A percentile compares a stretch with the other conserved stretches of the same genome.
Evolutionary conservation across 768 basidiomycete species (phyloP).

Genomic region (Boletus edulis): DNA sequence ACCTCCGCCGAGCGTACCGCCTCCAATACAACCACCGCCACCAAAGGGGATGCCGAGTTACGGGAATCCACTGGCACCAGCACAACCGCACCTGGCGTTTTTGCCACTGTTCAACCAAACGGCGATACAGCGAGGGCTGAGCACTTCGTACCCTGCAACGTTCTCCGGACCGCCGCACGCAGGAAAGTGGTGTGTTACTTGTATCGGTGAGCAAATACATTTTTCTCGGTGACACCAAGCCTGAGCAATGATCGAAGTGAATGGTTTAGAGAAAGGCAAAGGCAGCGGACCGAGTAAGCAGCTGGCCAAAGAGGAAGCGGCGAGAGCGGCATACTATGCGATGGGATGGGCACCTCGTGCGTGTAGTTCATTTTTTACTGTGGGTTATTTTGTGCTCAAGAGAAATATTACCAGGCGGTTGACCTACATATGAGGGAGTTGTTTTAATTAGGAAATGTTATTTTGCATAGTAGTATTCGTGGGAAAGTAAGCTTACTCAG

Average conservation of each 20-base stretch:
- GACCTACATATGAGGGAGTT: slow-evolving; percentile 5
- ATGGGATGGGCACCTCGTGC: slow-evolving; percentile 69
- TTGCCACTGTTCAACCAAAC: slow-evolving; percentile 75
- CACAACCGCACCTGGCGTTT: slow-evolving; percentile 62
- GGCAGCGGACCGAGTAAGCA: slow-evolving; percentile 72
- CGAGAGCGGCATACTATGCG: slow-evolving; percentile 63
- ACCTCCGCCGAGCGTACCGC: slow-evolving; percentile 29
- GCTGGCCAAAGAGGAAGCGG: slow-evolving; percentile 75
- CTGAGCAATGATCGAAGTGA: slow-evolving; percentile 42
- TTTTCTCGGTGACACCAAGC: neutral
- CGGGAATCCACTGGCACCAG: slow-evolving; percentile 60
- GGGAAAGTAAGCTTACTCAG: slow-evolving; percentile 26
- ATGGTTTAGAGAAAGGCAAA: slow-evolving; percentile 64
- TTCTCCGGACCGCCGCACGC: slow-evolving; percentile 69
- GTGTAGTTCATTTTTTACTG: slow-evolving; percentile 8
- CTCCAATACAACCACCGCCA: slow-evolving; percentile 37
- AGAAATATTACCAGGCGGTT: slow-evolving; percentile 14
- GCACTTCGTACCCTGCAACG: slow-evolving; percentile 56
- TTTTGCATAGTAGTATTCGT: slow-evolving; percentile 4
- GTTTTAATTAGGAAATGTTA: slow-evolving; percentile 20
- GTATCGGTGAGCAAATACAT: slow-evolving; percentile 54
- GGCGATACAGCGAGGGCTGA: slow-evolving; percentile 61
- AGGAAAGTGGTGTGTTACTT: slow-evolving; percentile 62
- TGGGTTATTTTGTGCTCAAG: neutral
- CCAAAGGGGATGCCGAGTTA: slow-evolving; percentile 29